Base-by-base conservation (phyloP, 2,329 filamentous ascomycete species). In the Ophiostoma sp. region DNA sequence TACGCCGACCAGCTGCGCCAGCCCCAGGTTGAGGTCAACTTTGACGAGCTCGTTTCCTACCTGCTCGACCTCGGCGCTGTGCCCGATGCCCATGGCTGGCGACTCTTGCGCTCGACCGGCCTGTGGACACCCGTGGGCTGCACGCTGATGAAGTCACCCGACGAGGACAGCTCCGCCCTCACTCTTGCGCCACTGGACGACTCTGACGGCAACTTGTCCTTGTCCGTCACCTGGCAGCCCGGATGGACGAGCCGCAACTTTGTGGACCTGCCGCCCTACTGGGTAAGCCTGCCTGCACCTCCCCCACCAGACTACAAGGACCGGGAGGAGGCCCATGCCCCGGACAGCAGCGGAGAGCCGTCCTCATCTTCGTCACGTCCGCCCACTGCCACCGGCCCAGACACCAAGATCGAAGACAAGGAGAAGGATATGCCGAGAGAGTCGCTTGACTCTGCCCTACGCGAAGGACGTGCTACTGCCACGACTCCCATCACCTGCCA, bases 11-110 rank as follows among this genome's bases (percentile, higher is more conserved):
- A 84, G 74, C 77, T 84, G 7, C 78, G 82, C 7, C 82, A 84
- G 74, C 82, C 82, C 0, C 82, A 84, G 74, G 82, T 82, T 16
- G 82, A 84, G 42, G 76, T 83, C 1, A 78, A 76, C 0, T 87
- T 89, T 72, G 84, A 87, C 69, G 83, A 87, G 71, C 77, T 90
- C 3, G 77, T 89, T 0, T 82, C 81, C 40, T 89, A 89, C 70
- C 76, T 89, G 47, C 76, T 89, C 1, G 87, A 89, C 74, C 78
- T 88, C 8, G 87, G 87, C 2, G 87, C 87, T 1, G 78, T 87
- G 2, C 86, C 86, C 0, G 84, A 87, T 69, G 75, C 83, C 0
- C 83, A 84, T 65, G 86, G 85, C 2, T 87, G 85, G 81, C 81
- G 81, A 55, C 76, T 87, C 71, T 71, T 88, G 68, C 79, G 84